Evolutionary conservation across 495 filamentous ascomycete species (phyloP), one percentile per base, ranked within the genome.

Genomic region (Lasiosphaeria ovina): DNA sequence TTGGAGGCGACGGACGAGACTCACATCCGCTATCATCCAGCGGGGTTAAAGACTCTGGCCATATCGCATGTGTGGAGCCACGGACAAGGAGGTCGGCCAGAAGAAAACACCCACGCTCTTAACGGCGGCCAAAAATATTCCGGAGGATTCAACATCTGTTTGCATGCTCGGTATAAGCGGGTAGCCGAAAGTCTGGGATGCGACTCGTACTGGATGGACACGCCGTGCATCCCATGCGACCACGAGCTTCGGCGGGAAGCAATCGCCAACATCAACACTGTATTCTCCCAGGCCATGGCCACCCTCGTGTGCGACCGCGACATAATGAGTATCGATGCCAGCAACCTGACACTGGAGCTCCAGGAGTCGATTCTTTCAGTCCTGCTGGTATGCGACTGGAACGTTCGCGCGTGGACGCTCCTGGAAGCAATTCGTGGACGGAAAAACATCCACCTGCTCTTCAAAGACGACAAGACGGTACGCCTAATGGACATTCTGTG

Each of bases 1-100:
- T 42, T 42, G 38, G 38, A 42, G 38, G 38, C 7, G 38, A 42
- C 38, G 0, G 38, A 42, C 38, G 38, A 42, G 38, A 42, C 38
- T 14, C 38, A 42, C 38, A 42, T 42, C 14, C 38, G 3, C 7
- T 42, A 42, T 14, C 38, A 14, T 0, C 38, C 38, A 42, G 38
- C 38, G 7, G 38, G 38, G 38, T 14, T 14, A 42, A 42, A 42
- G 38, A 54, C 51, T 10, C 6, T 54, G 17, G 51, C 51, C 32
- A 35, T 54, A 10, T 54, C 51, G 10, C 51, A 54, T 35, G 51
- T 54, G 5, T 54, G 51, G 51, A 54, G 51, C 51, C 51, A 54
- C n/a, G 51, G 51, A 9, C 51, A 54, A 10, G 51, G 51, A 32
- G 51, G 51, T 1, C 17, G 51, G 32, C 51, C 51, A 32, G 24